Evolutionary conservation across 1,284 basidiomycete species (phyloP).

Genomic region (Irpex lacteus): DNA sequence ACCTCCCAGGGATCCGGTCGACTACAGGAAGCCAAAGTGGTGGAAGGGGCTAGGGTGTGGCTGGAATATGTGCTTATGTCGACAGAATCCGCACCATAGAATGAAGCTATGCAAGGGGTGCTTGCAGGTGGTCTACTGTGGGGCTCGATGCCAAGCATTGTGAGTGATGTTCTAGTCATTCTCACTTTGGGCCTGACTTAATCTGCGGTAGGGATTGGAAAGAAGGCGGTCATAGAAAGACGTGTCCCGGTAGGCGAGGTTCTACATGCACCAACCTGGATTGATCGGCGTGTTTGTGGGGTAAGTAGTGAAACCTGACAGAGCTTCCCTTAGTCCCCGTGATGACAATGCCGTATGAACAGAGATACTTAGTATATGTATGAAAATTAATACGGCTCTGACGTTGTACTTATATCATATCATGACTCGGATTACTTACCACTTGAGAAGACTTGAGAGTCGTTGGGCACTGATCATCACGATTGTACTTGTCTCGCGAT

Average conservation of each 20-base stretch:
- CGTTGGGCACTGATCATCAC: too few relatives aligned
- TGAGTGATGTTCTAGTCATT: neutral
- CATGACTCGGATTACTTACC: too few relatives aligned
- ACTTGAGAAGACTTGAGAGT: too few relatives aligned
- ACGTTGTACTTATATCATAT: too few relatives aligned
- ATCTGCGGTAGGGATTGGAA: neutral
- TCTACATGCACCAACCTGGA: neutral
- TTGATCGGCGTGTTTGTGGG: neutral
- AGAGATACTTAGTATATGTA: too few relatives aligned
- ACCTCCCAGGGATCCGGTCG: neutral
- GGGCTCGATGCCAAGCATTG: neutral
- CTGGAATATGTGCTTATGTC: neutral
- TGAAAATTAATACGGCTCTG: too few relatives aligned
- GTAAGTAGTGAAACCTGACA: neutral
- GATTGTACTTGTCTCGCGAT: too few relatives aligned
- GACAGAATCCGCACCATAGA: neutral
- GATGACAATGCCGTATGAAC: too few relatives aligned
- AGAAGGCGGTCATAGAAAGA: neutral
- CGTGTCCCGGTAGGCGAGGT: neutral
- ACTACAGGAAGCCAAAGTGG: neutral
- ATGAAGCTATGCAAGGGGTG: neutral
- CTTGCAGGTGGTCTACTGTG: neutral
- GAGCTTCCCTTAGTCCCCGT: too few relatives aligned
- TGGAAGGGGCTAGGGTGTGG: neutral
- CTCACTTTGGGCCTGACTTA: neutral